Percentiles rank a stretch among this genome's conserved stretches.
Conservation (phyloP, 2,329 filamentous ascomycete species). For the Penicillium occitanis region DNA sequence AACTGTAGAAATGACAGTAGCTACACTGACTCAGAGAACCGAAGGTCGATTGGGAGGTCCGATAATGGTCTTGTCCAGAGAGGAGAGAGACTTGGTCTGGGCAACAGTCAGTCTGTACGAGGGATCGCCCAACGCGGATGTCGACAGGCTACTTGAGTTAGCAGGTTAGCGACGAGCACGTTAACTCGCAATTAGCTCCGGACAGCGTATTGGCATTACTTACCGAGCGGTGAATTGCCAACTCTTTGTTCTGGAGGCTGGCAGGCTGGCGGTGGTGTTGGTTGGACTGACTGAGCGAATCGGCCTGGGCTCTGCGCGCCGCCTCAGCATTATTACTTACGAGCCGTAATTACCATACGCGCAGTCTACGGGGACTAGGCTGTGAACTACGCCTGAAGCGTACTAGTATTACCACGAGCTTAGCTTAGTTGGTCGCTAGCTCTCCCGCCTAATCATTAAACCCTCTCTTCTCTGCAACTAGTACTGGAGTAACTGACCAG, state of each 20-base stretch:
- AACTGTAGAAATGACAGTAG: slow-evolving; percentile 22
- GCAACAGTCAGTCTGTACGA: slow-evolving; percentile 10
- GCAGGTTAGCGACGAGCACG: slow-evolving; percentile 8
- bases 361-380: background rate
- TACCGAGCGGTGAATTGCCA: background rate
- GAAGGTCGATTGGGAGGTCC: background rate
- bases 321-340: slow-evolving; percentile 10
- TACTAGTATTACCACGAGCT: slow-evolving; percentile 14
- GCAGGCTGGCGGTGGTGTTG: background rate
- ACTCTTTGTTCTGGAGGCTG: background rate
- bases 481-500: background rate
- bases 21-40: slow-evolving; percentile 26
- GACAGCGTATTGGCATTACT: background rate
- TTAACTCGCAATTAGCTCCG: background rate
- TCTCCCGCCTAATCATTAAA: background rate
- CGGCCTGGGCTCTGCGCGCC: slow-evolving; percentile 6
- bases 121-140: slow-evolving; percentile 17
- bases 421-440: slow-evolving; percentile 4
- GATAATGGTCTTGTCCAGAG: slow-evolving; percentile 11
- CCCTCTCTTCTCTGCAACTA: background rate
- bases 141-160: slow-evolving; percentile 5
- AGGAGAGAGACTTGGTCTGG: slow-evolving; percentile 17
- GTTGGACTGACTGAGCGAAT: slow-evolving; percentile 3
- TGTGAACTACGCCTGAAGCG: background rate
- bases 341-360: slow-evolving; percentile 13